Evolutionary conservation across 2,329 filamentous ascomycete genomes (phyloP).

Genomic region (Cercospora zeae-maydis): DNA sequence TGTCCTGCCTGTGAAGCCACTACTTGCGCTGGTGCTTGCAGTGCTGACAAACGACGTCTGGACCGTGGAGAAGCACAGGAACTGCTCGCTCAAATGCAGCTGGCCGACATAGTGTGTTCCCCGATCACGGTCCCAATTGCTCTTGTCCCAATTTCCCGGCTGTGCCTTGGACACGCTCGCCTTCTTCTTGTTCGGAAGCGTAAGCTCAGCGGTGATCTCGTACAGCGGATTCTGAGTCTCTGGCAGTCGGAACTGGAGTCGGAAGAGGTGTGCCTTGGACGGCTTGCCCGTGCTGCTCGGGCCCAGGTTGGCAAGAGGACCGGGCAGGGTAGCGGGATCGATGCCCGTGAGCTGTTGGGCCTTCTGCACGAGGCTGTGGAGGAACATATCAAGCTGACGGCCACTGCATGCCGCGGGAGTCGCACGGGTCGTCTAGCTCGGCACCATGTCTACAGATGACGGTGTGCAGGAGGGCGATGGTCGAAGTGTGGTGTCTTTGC

Average conservation of each 20-base stretch:
- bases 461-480: not conserved
- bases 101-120: constrained; percentile 75
- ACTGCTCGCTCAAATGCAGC: constrained; percentile 89
- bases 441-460: not conserved
- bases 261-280: constrained; percentile 88
- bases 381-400: constrained; percentile 49
- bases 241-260: constrained; percentile 92
- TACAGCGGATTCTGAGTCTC: constrained; percentile 88
- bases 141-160: constrained; percentile 58
- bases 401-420: constrained; percentile 8
- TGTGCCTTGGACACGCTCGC: constrained; percentile 20
- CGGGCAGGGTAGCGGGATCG: constrained; percentile 72
- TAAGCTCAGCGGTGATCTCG: constrained; percentile 95
- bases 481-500: not conserved
- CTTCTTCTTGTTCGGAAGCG: constrained; percentile 65
- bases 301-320: constrained; percentile 38
- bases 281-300: constrained; percentile 75
- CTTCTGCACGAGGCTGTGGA: constrained; percentile 86
- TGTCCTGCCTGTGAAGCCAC: constrained; percentile 85
- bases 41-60: constrained; percentile 80
- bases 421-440: constrained; percentile 1
- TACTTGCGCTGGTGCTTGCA: constrained; percentile 74
- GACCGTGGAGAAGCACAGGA: constrained; percentile 94
- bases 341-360: constrained; percentile 67
- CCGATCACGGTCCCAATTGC: constrained; percentile 58